Conservation (phyloP, 345 rosid genomes). For the Turnera subulata region DNA sequence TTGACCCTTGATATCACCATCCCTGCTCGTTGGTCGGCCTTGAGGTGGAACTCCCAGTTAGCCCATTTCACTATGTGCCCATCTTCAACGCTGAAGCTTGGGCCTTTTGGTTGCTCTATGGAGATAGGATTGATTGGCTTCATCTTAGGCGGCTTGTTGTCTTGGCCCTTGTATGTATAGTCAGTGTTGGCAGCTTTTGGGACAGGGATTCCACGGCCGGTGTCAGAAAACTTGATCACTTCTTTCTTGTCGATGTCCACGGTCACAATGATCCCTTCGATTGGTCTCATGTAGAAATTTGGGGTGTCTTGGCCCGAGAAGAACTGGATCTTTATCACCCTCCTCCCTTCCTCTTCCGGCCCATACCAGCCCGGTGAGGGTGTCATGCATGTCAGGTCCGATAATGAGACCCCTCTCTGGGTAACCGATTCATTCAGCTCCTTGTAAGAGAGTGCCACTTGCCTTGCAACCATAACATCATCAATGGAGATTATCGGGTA, state of each 20-base stretch:
- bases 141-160: slow-evolving; percentile 15
- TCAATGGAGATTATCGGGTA: slow-evolving; percentile 37
- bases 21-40: slow-evolving; percentile 68
- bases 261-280: no score
- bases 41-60: slow-evolving; percentile 66
- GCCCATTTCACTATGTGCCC: slow-evolving; percentile 64
- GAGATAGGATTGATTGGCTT: no score
- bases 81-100: slow-evolving; percentile 47
- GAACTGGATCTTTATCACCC: slow-evolving; percentile 39
- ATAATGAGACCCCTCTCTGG: slow-evolving; percentile 29
- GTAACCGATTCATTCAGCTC: slow-evolving; percentile 34
- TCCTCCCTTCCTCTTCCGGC: slow-evolving; percentile 39
- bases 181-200: slow-evolving; percentile 37
- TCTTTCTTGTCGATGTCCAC: slow-evolving; percentile 37
- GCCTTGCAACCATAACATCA: slow-evolving; percentile 23
- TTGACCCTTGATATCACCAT: slow-evolving; percentile 56
- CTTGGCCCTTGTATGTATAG: slow-evolving; percentile 26
- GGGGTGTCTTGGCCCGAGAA: slow-evolving; percentile 25
- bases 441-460: slow-evolving; percentile 29
- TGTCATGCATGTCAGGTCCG: slow-evolving; percentile 32
- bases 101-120: no score
- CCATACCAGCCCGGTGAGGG: slow-evolving; percentile 54
- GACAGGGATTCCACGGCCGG: slow-evolving; percentile 30
- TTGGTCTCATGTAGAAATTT: slow-evolving; percentile 52
- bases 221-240: slow-evolving; percentile 31